phyloP scores from a whole-genome alignment of 1,139 yeast species.

The Diutina sp. region DNA sequence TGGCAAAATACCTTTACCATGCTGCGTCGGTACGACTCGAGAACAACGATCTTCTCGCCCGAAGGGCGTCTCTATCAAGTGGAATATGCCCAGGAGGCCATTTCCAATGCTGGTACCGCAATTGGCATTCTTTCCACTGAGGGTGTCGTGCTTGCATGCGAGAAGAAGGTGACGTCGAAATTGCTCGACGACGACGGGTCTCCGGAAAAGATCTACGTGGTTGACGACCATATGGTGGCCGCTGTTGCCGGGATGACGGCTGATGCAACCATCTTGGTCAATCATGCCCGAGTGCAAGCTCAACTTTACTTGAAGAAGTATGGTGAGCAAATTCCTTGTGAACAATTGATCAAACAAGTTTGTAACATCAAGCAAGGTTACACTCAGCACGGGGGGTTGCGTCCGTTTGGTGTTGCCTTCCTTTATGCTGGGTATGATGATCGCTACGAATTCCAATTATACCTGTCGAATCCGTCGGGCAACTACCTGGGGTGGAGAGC shows the following conservation, averaged over 20 bases:
- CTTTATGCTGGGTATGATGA: conserved; percentile 95
- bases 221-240: conserved; percentile 70
- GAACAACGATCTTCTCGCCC: conserved; percentile 97
- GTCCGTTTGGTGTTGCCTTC: conserved; percentile 97
- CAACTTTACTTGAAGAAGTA: conserved; percentile 77
- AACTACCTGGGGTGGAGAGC: conserved; percentile 99
- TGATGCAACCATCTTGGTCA: conserved; percentile 86
- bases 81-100: conserved; percentile 95
- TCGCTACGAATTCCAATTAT: conserved; percentile 79
- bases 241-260: conserved; percentile 99
- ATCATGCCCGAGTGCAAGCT: conserved; percentile 75
- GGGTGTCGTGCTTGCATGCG: conserved; percentile 95
- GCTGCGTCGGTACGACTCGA: conserved; percentile 68
- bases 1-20: conserved; percentile 8
- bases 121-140: conserved; percentile 86
- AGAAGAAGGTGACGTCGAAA: conserved; percentile 85
- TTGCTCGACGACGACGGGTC: conserved; percentile 87
- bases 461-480: conserved; percentile 94
- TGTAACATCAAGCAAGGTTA: conserved; percentile 96
- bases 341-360: conserved; percentile 72
- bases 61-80: conserved; percentile 95
- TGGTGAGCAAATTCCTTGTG: conserved; percentile 88
- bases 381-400: conserved; percentile 96
- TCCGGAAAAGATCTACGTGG: conserved; percentile 81
- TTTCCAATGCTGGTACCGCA: conserved; percentile 95